Evolutionary conservation across 495 filamentous ascomycete species (phyloP), one percentile per base, ranked within the genome.

Genomic region (Aspergillus ellipticus): DNA sequence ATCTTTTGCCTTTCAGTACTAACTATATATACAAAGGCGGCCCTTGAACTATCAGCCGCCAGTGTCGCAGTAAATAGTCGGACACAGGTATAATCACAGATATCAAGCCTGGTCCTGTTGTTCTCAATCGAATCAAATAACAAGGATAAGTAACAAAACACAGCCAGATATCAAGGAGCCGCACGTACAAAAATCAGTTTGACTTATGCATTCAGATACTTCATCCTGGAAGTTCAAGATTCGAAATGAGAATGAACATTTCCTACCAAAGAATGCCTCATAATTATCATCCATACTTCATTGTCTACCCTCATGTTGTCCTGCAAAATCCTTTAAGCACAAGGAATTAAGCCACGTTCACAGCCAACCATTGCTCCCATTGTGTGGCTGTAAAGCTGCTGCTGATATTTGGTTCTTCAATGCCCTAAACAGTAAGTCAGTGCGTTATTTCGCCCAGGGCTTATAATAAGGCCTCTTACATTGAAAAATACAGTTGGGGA

Each of bases 401-500:
- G 42, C 83, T 85, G 58, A 96, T 91, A 16, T 84, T 79, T 55
- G 80, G 82, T 56, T 88, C 89, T 43, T 94, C 87, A 39, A 92
- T 81, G 8, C 89, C 91, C 82, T 83, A 52, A 21, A 52, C 20
- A 56, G 37, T 53, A 35, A 53, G 61, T 74, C 58, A 75, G 62
- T 57, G 49, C 24, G 48, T 53, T 29, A 42, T 50, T 15, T 35
- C 19, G 20, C 37, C 33, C 58, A 31, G 54, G 28, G 28, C 35
- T 48, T 42, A 41, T 47, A 17, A 37, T 42, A 26, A 50, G 48
- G 10, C 49, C 17, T 46, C 67, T 60, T 62, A 83, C 81, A 72
- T 97, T 83, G 72, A 96, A 94, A 41, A 95, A 71, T 16, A 95
- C 89, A 1, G 91, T 96, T 19, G 92, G 92, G 24, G 87, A 90